These are phyloP conservation scores for Gastrolobium villosum DNA, from an alignment of 306 rosid genomes.

Conservation along the genomic window DNA sequence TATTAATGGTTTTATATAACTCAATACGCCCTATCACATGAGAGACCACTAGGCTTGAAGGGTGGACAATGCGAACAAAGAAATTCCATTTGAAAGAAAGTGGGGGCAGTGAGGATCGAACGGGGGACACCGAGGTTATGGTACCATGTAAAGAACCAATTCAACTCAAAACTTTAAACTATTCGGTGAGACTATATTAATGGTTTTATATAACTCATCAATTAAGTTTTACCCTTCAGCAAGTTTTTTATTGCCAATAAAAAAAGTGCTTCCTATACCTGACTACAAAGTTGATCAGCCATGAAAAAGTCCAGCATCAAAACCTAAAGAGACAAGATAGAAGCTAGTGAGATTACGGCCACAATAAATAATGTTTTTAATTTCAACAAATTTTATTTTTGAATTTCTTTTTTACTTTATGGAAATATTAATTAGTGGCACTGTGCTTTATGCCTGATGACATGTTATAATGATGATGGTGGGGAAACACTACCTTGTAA, in stretches of 20 bases:
- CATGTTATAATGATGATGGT: slow-evolving; percentile 34
- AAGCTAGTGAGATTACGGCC: slow-evolving; percentile 40
- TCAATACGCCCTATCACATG: too few relatives aligned
- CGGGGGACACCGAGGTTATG: too few relatives aligned
- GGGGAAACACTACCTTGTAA: slow-evolving; percentile 77
- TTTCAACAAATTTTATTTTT: not conserved
- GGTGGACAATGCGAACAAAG: too few relatives aligned
- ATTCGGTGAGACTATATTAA: too few relatives aligned
- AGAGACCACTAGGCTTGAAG: too few relatives aligned
- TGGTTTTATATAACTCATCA: too few relatives aligned
- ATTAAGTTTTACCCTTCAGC: not conserved
- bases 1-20: too few relatives aligned
- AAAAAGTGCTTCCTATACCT: slow-evolving; percentile 59
- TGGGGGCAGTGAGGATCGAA: too few relatives aligned
- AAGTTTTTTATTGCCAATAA: not conserved
- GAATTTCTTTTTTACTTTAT: not conserved
- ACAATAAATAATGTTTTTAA: slow-evolving; percentile 12
- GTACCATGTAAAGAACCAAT: too few relatives aligned
- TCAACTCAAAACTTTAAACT: too few relatives aligned
- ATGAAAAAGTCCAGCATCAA: slow-evolving; percentile 99
- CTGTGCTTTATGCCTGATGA: slow-evolving; percentile 44
- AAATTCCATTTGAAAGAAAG: too few relatives aligned
- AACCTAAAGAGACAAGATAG: slow-evolving; percentile 63
- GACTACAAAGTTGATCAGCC: slow-evolving; percentile 99
- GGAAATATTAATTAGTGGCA: slow-evolving; percentile 36